phyloP scores from a whole-genome alignment of 2,329 filamentous ascomycete genomes.

The Colletotrichum cuscutae region DNA sequence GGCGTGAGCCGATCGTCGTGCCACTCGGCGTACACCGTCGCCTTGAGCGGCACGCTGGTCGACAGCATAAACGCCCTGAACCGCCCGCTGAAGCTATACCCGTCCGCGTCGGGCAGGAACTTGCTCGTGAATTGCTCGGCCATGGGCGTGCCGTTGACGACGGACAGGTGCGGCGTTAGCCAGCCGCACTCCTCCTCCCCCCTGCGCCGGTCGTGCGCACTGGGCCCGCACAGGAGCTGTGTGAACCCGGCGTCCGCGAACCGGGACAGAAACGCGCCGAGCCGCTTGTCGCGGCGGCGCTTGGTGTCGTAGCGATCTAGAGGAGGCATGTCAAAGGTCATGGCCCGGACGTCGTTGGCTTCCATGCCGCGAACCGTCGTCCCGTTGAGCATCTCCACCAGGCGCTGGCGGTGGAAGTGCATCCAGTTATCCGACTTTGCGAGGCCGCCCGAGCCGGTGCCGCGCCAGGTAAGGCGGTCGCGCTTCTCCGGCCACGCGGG shows the following conservation, averaged over 20 bases:
- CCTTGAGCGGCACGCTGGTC: constrained; percentile 75
- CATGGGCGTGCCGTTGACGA: constrained; percentile 51
- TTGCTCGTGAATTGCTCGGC: constrained; percentile 66
- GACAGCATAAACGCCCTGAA: constrained; percentile 72
- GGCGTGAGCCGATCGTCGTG: constrained; percentile 75
- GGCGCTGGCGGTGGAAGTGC: constrained; percentile 77
- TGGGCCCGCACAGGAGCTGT: constrained; percentile 48
- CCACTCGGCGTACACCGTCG: constrained; percentile 80
- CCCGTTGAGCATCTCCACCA: constrained; percentile 75
- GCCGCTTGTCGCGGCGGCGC: constrained; percentile 41
- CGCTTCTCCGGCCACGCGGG: constrained; percentile 68
- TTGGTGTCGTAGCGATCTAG: constrained; percentile 54
- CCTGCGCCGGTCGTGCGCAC: constrained; percentile 28
- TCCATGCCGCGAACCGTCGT: constrained; percentile 64
- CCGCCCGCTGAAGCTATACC: constrained; percentile 69
- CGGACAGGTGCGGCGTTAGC: constrained; percentile 47
- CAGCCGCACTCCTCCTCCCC: constrained; percentile 48
- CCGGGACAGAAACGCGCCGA: constrained; percentile 54
- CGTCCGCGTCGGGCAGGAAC: constrained; percentile 77
- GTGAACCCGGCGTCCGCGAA: constrained; percentile 58
- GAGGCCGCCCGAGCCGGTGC: constrained; percentile 70
- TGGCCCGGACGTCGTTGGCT: constrained; percentile 47
- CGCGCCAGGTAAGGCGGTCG: constrained; percentile 70
- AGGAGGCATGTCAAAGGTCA: constrained; percentile 61
- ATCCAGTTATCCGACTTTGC: constrained; percentile 68